Percentiles rank a stretch among this genome's conserved stretches.
phyloP scores from a whole-genome alignment of 2,329 filamentous ascomycete species.

The Scedosporium apiospermum region DNA sequence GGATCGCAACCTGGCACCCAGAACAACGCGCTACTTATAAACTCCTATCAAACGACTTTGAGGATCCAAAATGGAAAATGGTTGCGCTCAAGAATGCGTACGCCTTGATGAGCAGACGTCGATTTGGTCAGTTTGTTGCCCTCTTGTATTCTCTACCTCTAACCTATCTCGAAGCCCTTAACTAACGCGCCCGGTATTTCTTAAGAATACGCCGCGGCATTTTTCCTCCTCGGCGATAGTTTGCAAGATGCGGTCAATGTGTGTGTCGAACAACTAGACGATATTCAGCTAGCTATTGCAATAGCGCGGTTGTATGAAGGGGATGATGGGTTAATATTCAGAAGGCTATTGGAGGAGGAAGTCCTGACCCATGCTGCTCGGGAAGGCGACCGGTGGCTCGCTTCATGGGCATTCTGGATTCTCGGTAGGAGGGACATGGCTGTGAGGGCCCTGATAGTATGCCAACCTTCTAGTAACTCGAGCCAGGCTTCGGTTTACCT shows the following conservation, averaged over 20 bases:
- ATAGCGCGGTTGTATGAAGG: slow-evolving; percentile 83
- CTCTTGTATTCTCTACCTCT: background rate
- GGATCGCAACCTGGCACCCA: slow-evolving; percentile 81
- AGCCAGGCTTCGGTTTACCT: too few species aligned
- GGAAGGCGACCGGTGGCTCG: slow-evolving; percentile 85
- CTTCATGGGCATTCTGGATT: slow-evolving; percentile 95
- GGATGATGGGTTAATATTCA: slow-evolving; percentile 66
- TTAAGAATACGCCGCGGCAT: slow-evolving; percentile 83
- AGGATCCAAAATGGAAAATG: slow-evolving; percentile 76
- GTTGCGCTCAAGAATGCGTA: slow-evolving; percentile 94
- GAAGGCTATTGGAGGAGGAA: slow-evolving; percentile 66
- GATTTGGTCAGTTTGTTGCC: slow-evolving; percentile 54
- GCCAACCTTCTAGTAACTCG: slow-evolving; percentile 18
- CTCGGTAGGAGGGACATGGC: slow-evolving; percentile 73
- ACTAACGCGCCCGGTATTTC: background rate
- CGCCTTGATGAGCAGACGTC: slow-evolving; percentile 78
- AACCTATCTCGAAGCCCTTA: background rate
- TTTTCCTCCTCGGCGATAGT: slow-evolving; percentile 84
- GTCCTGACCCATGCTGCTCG: slow-evolving; percentile 68
- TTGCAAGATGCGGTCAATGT: slow-evolving; percentile 79
- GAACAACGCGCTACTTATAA: slow-evolving; percentile 75
- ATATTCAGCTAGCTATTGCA: slow-evolving; percentile 82
- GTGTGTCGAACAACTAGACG: slow-evolving; percentile 76
- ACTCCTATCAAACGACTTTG: slow-evolving; percentile 84
- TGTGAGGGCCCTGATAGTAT: slow-evolving; percentile 70